Evolutionary conservation across 108 stramenopile genomes (phyloP), one percentile per base, ranked within the genome.

Genomic region (Hondaea fermentalgiana): DNA sequence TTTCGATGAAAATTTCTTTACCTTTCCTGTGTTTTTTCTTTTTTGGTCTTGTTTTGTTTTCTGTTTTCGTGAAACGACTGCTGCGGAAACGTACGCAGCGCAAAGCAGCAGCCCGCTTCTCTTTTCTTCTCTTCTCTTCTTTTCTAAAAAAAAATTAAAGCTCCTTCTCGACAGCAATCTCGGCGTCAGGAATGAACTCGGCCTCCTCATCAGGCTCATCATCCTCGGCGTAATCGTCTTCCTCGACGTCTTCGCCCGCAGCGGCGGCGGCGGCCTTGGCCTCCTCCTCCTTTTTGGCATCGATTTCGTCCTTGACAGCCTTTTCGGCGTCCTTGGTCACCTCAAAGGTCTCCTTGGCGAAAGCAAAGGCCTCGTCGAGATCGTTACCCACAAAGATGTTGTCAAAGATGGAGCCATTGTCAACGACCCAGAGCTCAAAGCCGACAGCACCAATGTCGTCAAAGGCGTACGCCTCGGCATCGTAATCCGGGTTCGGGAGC

Each of bases 381-480:
- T 96, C 97, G 93, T 99, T 98, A 5, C 98, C 98, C 44, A 99
- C 93, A 88, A 99, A 92, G 89, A 99, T 99, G 91, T 99, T 98
- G 93, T 99, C 99, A 93, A 99, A 99, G 58, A 98, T 92, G 47
- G 98, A 98, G 87, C 99, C 99, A 6, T 96, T 90, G 89, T 95
- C 98, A 35, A 99, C 99, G 93, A 98, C 97, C 99, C 98, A 99
- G 76, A 99, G 93, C 95, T 99, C 99, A 90, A 99, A 99, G 53
- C 98, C 99, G 89, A 99, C 95, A 90, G 98, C 96, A 44, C 60
- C 91, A 42, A 45, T 43, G 89, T 94, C 94, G 57, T 91, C 91
- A 45, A 49, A 88, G 23, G 91, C 72, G 91, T 83, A 90, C 25
- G 89, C 44, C 58, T 87, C 53, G 4, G 92, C 91, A 57, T 92